Evolutionary conservation across 169 alveolate species (phyloP).

Genomic region (Plasmodium coatneyi): DNA sequence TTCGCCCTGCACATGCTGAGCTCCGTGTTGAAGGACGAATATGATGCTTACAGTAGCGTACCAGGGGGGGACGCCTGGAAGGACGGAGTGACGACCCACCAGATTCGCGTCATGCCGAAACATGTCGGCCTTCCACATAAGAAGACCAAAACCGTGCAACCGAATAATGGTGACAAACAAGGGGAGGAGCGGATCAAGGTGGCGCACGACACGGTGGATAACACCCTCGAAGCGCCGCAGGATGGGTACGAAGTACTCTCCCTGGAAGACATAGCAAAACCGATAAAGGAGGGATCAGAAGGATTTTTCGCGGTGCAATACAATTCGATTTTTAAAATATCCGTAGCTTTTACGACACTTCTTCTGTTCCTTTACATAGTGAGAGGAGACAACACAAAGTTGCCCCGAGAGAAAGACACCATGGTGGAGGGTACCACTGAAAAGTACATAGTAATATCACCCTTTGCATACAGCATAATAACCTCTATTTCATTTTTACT

Average conservation of each 20-base stretch:
- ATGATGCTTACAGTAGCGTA: not conserved
- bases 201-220: not conserved
- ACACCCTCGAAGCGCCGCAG: not conserved
- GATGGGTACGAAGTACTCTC: constrained; percentile 28
- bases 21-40: constrained; percentile 38
- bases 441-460: constrained; percentile 66
- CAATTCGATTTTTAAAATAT: constrained; percentile 84
- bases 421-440: constrained; percentile 17
- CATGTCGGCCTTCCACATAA: not conserved
- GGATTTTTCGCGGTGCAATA: constrained; percentile 90
- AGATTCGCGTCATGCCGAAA: not conserved
- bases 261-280: constrained; percentile 80
- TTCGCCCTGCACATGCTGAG: constrained; percentile 42
- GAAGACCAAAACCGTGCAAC: not conserved
- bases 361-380: constrained; percentile 79
- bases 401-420: constrained; percentile 4
- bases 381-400: constrained; percentile 77
- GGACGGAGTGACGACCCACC: not conserved
- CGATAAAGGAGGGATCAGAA: constrained; percentile 90
- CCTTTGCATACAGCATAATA: constrained; percentile 81
- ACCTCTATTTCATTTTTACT: constrained; percentile 84
- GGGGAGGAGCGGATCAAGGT: not conserved
- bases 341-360: constrained; percentile 77
- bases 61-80: not conserved
- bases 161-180: not conserved